Base-by-base conservation (phyloP, 805 yeast species). In the Starmerella floris region DNA sequence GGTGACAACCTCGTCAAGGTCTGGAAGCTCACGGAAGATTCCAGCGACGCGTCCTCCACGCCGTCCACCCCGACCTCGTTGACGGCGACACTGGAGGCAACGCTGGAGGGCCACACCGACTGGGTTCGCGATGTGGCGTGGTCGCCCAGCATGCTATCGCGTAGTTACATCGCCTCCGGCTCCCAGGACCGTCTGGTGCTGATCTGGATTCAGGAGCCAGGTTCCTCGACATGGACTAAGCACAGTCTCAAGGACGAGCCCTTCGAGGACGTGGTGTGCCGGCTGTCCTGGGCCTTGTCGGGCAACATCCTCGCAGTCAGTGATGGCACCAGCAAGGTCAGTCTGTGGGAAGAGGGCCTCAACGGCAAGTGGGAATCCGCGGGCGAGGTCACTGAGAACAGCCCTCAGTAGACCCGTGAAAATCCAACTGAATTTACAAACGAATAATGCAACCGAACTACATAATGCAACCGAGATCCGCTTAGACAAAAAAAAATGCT, bases 51-150 rank as follows among this genome's bases (percentile, higher is more conserved):
- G 15, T 20, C 16, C 22, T 16, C n/a, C 16, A 15, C 10, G 6
- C 72, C 70, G 51, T 72, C 72, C 23, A 84, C 82, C 59, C 4
- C n/a, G 17, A 4, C 8, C 17, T 17, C 15, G 23, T 16, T 19
- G 22, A 11, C 6, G 5, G 20, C 30, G 4, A 70, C 70, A 22
- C 71, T 78, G 55, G 95, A 88, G 61, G 78, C 77, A 34, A 72
- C 75, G 23, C 71, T 91, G 42, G 78, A 77, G 50, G 98, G 96
- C 32, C 98, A 91, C 62, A 70, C 83, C 16, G 98, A 91, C 62
- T 91, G 99, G 99, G 96, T 91, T 27, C 78, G 98, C 63, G 99
- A 91, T 60, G 96, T 88, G 47, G 84, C 94, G 3, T 91, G 98
- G 98, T 84, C 95, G 19, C 95, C 97, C 37, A 77, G 94, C 2